These are phyloP conservation scores for Mycogone perniciosa DNA, from an alignment of 2,329 filamentous ascomycete species.

Conservation along the genomic window DNA sequence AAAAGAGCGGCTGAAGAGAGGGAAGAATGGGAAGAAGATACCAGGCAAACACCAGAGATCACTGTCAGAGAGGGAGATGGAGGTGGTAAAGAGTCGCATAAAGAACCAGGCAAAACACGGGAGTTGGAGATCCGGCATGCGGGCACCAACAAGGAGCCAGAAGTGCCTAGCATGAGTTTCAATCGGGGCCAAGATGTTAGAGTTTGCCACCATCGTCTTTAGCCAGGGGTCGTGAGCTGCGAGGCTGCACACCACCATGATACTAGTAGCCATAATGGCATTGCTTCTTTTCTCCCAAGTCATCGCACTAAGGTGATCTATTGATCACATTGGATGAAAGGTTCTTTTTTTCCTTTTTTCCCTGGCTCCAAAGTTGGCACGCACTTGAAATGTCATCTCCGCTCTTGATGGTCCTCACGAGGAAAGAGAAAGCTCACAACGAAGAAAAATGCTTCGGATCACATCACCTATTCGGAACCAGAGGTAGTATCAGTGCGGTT, in stretches of 20 bases:
- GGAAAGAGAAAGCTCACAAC: no score
- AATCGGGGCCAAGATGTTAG: slow-evolving; percentile 2
- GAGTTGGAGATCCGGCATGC: neutral
- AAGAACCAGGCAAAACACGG: neutral
- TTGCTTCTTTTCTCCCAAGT: neutral
- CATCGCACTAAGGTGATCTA: neutral
- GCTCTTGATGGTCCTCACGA: neutral
- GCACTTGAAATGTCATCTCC: neutral
- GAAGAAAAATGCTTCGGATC: no score
- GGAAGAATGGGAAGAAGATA: neutral
- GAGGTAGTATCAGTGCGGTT: neutral
- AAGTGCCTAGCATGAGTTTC: neutral
- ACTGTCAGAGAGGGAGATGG: slow-evolving; percentile 8
- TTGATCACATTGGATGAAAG: neutral
- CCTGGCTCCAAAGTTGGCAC: neutral
- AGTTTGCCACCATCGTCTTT: slow-evolving; percentile 7
- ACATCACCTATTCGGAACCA: no score
- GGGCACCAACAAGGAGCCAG: neutral
- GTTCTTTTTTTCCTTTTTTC: neutral
- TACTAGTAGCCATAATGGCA: neutral
- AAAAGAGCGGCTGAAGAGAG: neutral
- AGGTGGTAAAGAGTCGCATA: neutral
- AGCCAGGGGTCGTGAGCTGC: neutral
- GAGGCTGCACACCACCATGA: neutral
- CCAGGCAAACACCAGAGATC: neutral